phyloP scores from a whole-genome alignment of 805 yeast genomes.

The Ogataea nonfermentans region DNA sequence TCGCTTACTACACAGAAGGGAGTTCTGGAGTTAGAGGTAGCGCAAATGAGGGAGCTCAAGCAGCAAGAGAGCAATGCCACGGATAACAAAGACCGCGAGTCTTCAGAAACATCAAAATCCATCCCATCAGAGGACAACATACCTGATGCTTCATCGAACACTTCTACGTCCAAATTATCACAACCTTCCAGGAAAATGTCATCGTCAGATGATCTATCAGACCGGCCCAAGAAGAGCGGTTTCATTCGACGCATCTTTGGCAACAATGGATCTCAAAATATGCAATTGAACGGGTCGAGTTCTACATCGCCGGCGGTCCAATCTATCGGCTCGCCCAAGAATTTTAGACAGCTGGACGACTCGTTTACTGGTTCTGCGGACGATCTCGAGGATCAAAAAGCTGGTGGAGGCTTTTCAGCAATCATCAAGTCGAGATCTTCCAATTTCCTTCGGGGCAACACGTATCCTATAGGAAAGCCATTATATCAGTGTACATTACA shows the following conservation, averaged over 20 bases:
- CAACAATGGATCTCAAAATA: slow-evolving; percentile 5
- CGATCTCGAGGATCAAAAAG: slow-evolving; percentile 12
- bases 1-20: slow-evolving; percentile 48
- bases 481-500: slow-evolving; percentile 55
- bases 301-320: slow-evolving; percentile 21
- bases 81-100: slow-evolving; percentile 9
- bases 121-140: slow-evolving; percentile 11
- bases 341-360: slow-evolving; percentile 31
- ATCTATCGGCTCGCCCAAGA: slow-evolving; percentile 33
- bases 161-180: neutral
- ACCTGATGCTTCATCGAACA: slow-evolving; percentile 4
- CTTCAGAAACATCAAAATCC: slow-evolving; percentile 11
- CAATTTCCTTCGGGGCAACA: slow-evolving; percentile 37
- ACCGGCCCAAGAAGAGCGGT: slow-evolving; percentile 24
- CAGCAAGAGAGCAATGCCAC: slow-evolving; percentile 10
- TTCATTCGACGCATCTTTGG: slow-evolving; percentile 34
- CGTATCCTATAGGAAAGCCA: slow-evolving; percentile 20
- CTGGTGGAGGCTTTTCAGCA: slow-evolving; percentile 18
- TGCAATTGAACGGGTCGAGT: slow-evolving; percentile 4
- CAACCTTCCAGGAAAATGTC: slow-evolving; percentile 4
- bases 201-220: slow-evolving; percentile 17
- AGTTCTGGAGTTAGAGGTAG: slow-evolving; percentile 45
- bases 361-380: slow-evolving; percentile 11
- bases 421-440: slow-evolving; percentile 47
- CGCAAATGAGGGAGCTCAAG: slow-evolving; percentile 18